Evolutionary conservation across 805 yeast species (phyloP), one percentile per base, ranked within the genome.

Genomic region (Starmerella floricola): DNA sequence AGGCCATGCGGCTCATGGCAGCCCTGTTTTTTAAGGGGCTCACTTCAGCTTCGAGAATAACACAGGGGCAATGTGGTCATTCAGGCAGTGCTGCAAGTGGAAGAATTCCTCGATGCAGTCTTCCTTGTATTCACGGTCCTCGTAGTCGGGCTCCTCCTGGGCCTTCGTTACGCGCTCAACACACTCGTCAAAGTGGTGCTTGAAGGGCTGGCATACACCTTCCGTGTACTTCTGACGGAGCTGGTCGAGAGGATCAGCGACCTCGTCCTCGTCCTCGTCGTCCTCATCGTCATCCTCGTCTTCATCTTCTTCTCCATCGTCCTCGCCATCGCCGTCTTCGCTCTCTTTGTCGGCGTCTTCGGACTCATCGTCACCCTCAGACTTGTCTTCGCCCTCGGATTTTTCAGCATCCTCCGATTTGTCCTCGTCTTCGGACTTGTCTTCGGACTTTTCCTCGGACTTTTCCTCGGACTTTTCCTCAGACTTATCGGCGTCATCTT

Each of bases 51-150:
- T 82, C 71, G 74, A 68, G 72, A 87, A 84, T 64, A 87, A 71
- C 65, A 76, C 79, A 66, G 94, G 94, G 50, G 94, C 85, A 62
- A 79, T 85, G 70, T 94, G 77, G 62, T 83, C 91, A 66, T 84
- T 85, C 57, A 87, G 55, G 70, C 93, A 84, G 66, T 88, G 96
- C 65, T 85, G 85, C 63, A 87, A 72, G 68, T 91, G 97, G 85
- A 88, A 88, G 65, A 82, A 88, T 68, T 88, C 98, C 68, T 88
- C 97, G 49, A 88, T 80, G 73, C 98, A 88, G 68, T 88, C 96
- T 71, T 88, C 98, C 68, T 88, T 88, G 72, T 84, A 72, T 10
- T 71, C 77, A 57, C 73, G 74, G 45, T 80, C 78, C 23, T 66
- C 95, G 62, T 88, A 87, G 55, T 70, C 94, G 54, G 74, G 80